Evolutionary conservation across 192 early-diverging fungal species (phyloP).

Genomic region (Diversispora epigaea): DNA sequence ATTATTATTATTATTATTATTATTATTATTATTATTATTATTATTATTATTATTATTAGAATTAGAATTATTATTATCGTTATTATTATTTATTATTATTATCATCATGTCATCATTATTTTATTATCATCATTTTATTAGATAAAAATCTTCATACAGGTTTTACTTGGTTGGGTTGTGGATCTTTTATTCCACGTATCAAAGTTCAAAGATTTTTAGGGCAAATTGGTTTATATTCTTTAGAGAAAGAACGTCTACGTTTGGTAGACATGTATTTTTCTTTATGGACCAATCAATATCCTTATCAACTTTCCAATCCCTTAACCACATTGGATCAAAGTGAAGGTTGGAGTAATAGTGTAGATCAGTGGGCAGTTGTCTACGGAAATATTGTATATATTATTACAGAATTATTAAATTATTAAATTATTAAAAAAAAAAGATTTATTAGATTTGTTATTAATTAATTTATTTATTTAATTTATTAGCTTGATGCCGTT

Average conservation of each 20-base stretch:
- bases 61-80: background rate
- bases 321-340: conserved; percentile 45
- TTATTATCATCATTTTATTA: background rate
- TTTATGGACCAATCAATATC: conserved; percentile 63
- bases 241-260: conserved; percentile 48
- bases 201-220: conserved; percentile 53
- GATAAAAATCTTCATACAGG: conserved; percentile 55
- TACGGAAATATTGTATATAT: conserved; percentile 45
- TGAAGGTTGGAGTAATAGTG: conserved; percentile 43
- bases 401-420: background rate
- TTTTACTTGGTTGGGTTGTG: conserved; percentile 54
- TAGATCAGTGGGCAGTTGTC: conserved; percentile 50
- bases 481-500: conserved; percentile 51
- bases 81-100: background rate
- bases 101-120: background rate
- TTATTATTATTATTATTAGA: background rate
- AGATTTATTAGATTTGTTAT: background rate
- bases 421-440: background rate
- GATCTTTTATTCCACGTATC: conserved; percentile 48
- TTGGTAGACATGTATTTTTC: conserved; percentile 57
- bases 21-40: background rate
- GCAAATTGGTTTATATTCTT: conserved; percentile 48
- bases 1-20: background rate
- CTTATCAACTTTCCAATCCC: conserved; percentile 53
- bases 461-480: background rate